These are phyloP conservation scores for Saitozyma sp. DNA, from an alignment of 768 basidiomycete species.

Conservation along the genomic window DNA sequence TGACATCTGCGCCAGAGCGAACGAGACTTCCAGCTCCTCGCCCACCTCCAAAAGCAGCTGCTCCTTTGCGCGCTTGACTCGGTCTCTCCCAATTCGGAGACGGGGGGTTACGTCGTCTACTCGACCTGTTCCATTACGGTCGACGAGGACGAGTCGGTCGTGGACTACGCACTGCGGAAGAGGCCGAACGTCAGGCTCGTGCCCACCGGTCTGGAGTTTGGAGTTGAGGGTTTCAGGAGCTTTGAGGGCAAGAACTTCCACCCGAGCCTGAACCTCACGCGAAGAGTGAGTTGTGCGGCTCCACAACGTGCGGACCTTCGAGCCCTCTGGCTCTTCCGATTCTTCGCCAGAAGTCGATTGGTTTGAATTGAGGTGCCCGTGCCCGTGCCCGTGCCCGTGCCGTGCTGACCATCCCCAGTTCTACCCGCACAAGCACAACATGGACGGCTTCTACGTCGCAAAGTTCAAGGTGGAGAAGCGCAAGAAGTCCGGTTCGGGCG, in stretches of 20 bases:
- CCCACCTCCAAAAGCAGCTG: slow-evolving; percentile 96
- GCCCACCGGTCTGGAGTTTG: slow-evolving; percentile 88
- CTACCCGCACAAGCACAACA: slow-evolving; percentile 89
- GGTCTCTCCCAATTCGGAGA: slow-evolving; percentile 80
- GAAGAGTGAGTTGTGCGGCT: slow-evolving; percentile 56
- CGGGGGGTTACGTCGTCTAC: slow-evolving; percentile 92
- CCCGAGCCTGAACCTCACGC: slow-evolving; percentile 72
- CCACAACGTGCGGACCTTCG: background rate
- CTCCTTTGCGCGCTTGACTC: slow-evolving; percentile 98
- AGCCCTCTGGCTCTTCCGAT: background rate
- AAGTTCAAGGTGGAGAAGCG: slow-evolving; percentile 94
- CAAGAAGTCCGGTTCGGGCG: slow-evolving; percentile 57
- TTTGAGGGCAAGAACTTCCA: slow-evolving; percentile 90
- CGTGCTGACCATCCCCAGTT: slow-evolving; percentile 24
- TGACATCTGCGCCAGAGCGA: slow-evolving; percentile 63
- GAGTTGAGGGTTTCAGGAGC: slow-evolving; percentile 82
- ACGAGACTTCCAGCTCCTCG: slow-evolving; percentile 92
- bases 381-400: background rate
- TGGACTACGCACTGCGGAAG: slow-evolving; percentile 94
- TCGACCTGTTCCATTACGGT: slow-evolving; percentile 98
- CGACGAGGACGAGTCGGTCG: slow-evolving; percentile 97
- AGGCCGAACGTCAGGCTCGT: slow-evolving; percentile 89
- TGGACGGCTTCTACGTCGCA: slow-evolving; percentile 99
- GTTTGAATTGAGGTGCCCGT: background rate
- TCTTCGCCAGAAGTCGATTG: too few species aligned